These are phyloP conservation scores for Xylaria sp. DNA, from an alignment of 2,329 filamentous ascomycete species.

Conservation along the genomic window DNA sequence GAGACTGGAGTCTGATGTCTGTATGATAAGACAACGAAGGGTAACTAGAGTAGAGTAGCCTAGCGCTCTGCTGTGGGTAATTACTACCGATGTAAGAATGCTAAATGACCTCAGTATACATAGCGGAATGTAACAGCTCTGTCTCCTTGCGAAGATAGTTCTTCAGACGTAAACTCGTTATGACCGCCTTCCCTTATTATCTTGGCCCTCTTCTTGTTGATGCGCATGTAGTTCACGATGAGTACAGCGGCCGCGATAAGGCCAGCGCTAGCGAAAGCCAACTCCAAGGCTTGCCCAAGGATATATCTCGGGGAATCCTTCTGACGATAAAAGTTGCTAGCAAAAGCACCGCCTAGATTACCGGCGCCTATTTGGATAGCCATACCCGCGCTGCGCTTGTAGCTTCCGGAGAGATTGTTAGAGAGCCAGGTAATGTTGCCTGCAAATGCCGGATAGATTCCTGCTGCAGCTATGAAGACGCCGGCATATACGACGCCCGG, in stretches of 20 bases:
- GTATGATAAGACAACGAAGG: too few relatives aligned
- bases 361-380: conserved; percentile 68
- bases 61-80: too few relatives aligned
- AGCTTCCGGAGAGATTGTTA: conserved; percentile 74
- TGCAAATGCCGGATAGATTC: conserved; percentile 79
- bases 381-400: conserved; percentile 71
- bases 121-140: conserved; percentile 68
- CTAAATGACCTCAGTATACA: conserved; percentile 48
- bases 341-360: conserved; percentile 68
- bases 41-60: not conserved
- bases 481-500: conserved; percentile 72
- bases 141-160: conserved; percentile 65
- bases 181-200: conserved; percentile 52
- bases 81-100: too few relatives aligned
- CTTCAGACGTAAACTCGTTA: conserved; percentile 47
- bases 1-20: too few relatives aligned
- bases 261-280: conserved; percentile 54
- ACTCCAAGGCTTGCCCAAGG: conserved; percentile 56
- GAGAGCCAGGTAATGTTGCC: conserved; percentile 80
- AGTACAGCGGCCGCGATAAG: conserved; percentile 52
- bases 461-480: conserved; percentile 76
- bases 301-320: conserved; percentile 55
- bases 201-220: conserved; percentile 64
- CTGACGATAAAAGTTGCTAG: conserved; percentile 72
- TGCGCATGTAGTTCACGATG: conserved; percentile 57